Conservation (phyloP, 2,329 filamentous ascomycete species). For the Monosporascus sp. region DNA sequence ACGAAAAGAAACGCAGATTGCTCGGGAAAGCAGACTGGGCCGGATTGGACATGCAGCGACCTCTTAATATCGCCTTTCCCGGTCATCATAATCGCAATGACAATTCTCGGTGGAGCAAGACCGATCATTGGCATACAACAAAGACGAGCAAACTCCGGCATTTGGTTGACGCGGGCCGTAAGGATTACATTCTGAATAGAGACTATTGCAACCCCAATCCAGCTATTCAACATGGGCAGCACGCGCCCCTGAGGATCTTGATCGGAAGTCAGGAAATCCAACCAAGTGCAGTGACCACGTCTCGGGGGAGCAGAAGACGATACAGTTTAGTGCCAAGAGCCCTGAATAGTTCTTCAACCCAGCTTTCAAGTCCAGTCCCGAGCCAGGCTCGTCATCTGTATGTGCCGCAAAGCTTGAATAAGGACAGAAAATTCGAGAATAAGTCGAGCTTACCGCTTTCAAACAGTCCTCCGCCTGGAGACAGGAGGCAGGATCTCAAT, state of each 20-base stretch:
- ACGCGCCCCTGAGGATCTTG: slow-evolving; percentile 22
- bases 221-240: neutral
- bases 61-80: slow-evolving; percentile 25
- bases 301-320: slow-evolving; percentile 12
- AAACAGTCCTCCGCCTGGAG: neutral
- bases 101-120: slow-evolving; percentile 18
- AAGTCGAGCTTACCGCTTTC: neutral
- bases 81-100: slow-evolving; percentile 13
- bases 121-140: slow-evolving; percentile 4
- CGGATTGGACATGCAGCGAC: slow-evolving; percentile 28
- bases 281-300: slow-evolving; percentile 13
- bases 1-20: slow-evolving; percentile 24
- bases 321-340: slow-evolving; percentile 9
- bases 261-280: slow-evolving; percentile 31
- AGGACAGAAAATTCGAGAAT: neutral
- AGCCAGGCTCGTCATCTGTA: slow-evolving; percentile 9
- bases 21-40: slow-evolving; percentile 31
- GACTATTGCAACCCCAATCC: neutral
- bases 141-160: slow-evolving; percentile 5
- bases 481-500: neutral
- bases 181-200: neutral
- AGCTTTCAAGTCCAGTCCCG: slow-evolving; percentile 8
- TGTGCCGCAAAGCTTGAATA: neutral
- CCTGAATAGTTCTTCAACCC: slow-evolving; percentile 2
- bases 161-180: neutral